Evolutionary conservation across 1,139 yeast genomes (phyloP), one percentile per base, ranked within the genome.

Genomic region (Geotrichum restrictum): DNA sequence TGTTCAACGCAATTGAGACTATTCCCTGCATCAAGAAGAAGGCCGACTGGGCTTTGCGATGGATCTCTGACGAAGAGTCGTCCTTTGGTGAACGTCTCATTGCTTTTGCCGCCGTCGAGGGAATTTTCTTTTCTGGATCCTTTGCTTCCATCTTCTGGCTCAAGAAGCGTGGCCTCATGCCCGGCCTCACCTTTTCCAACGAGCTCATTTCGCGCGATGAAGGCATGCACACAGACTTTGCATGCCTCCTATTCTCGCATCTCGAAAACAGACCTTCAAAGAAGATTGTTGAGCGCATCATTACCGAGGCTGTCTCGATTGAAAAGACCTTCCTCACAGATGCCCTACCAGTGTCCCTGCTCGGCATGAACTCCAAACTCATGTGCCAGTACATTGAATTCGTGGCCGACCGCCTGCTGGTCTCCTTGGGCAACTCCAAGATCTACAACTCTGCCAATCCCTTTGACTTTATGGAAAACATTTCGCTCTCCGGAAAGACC

Each of bases 31-130:
- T 93, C 71, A 86, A 83, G 74, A 88, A 86, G 78, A 94, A 94
- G 80, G 96, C 98, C 57, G 95, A 89, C 63, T 93, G 98, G 97
- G 97, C 98, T 51, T 76, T 91, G 69, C 82, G 94, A 75, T 93
- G 98, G 98, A 93, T 93, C 68, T 75, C 80, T 59, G 95, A 89
- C 69, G 79, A 83, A 34, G 84, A 85, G 54, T 95, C 96, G 18
- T 78, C 91, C 60, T 93, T 87, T 67, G 96, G 84, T 62, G 98
- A 93, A 78, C 85, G 98, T 72, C 79, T 93, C 64, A 95, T 94
- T 60, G 98, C 98, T 18, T 93, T 93, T 69, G 98, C 98, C 57
- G 98, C 98, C 57, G 96, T 93, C 57, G 98, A 93, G 76, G 98
- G 98, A 75, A 88, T 94, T 62, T 93, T 93, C 82, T 91, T 93